phyloP scores from a whole-genome alignment of 768 basidiomycete species.

The Hypholoma fasciculare region DNA sequence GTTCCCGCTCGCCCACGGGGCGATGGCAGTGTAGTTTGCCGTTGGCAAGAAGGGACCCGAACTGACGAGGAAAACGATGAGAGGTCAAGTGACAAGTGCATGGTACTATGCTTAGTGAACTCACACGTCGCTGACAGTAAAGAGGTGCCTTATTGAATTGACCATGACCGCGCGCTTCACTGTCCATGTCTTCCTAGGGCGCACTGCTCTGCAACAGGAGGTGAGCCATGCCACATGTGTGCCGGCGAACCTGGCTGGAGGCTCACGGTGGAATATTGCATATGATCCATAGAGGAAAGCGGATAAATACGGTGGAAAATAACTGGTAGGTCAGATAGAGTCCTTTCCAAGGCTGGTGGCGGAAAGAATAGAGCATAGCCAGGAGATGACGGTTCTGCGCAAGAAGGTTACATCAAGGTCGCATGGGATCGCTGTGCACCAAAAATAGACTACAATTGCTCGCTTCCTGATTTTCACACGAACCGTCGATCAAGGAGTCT shows the following conservation, averaged over 20 bases:
- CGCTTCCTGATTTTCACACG: too few relatives aligned
- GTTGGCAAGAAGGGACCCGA: constrained; percentile 29
- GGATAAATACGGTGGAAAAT: constrained; percentile 38
- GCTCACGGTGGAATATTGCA: constrained; percentile 35
- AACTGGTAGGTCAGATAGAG: constrained; percentile 47
- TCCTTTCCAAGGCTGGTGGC: constrained; percentile 49
- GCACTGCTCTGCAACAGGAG: constrained; percentile 30
- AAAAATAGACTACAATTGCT: too few relatives aligned
- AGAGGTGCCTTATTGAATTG: constrained; percentile 31
- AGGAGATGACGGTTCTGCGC: background rate
- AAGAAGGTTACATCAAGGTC: background rate
- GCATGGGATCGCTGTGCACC: too few relatives aligned
- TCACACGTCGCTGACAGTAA: constrained; percentile 27
- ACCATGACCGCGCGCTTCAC: constrained; percentile 38
- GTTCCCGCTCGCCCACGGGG: constrained; percentile 37
- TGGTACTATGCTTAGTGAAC: background rate
- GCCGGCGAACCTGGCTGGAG: background rate
- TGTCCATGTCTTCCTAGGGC: constrained; percentile 49
- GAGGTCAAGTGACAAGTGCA: too few relatives aligned
- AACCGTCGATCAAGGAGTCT: too few relatives aligned
- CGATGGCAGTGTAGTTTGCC: constrained; percentile 43
- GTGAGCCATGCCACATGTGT: background rate
- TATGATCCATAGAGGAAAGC: constrained; percentile 49
- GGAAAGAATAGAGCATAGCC: constrained; percentile 30
- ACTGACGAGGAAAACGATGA: constrained; percentile 21